Base-by-base conservation (phyloP, 2,329 filamentous ascomycete genomes). In the Epicoccum nigrum region DNA sequence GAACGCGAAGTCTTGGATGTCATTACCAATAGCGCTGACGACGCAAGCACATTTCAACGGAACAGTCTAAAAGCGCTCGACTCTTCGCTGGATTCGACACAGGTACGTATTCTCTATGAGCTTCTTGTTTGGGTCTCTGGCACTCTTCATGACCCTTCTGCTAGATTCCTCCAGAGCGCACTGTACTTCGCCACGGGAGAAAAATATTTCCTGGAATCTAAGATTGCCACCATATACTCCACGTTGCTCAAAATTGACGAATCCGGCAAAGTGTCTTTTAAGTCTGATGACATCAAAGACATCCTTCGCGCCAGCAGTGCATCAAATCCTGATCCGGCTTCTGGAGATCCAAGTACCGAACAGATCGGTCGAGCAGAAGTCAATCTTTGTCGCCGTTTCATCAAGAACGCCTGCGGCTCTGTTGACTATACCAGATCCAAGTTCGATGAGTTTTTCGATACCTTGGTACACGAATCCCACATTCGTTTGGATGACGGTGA, bases 121-220 rank as follows among this genome's bases (percentile, higher is more conserved):
- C 35, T 62, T 2, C 47, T 61, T 16, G 30, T 59, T 4, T 62
- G 59, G 59, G 28, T 62, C 7, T 45, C 51, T 25, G 54, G 54
- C n/a, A 34, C 33, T n/a, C 19, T 37, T 12, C 4, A 11, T 30
- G 8, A 23, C 21, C 21, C 27, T 4, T n/a, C 27, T 30, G 27
- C 27, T 8, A 43, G 47, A 31, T 40, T 60, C 2, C 56, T 59
- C 13, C 41, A 60, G 20, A 59, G 56, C 15, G 51, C 50, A 7
- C 45, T 60, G 2, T 60, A 55, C 23, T 35, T 44, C 2, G 35
- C 33, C 3, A 42, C 51, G 4, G 11, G 19, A 11, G 51, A 58
- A 17, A 58, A 50, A 0, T 55, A 51, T 9, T 35, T 51, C 3
- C 33, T 55, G 19, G 37, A 47, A 6, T 45, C 52, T 25, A 35